Conservation (phyloP, 345 rosid species). For the Arabidopsis suecica region DNA sequence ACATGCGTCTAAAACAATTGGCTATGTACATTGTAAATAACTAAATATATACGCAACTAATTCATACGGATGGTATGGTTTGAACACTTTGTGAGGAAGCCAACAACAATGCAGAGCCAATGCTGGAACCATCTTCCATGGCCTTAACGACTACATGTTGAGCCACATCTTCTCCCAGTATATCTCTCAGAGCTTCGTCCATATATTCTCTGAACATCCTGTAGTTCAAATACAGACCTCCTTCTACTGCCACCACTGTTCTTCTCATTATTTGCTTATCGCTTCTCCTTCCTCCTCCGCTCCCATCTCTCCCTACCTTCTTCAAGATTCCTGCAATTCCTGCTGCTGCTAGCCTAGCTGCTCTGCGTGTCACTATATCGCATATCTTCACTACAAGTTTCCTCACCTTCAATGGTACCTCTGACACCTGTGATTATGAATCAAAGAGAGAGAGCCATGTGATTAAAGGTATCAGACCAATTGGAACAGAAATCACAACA, state of each 20-base stretch:
- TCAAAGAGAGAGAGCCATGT: neutral
- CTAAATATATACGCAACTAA: conserved; percentile 13
- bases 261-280: conserved; percentile 65
- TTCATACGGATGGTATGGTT: conserved; percentile 30
- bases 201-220: conserved; percentile 76
- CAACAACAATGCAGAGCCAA: conserved; percentile 70
- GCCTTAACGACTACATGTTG: conserved; percentile 58
- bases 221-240: conserved; percentile 69
- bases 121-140: conserved; percentile 85
- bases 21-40: conserved; percentile 10
- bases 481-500: neutral
- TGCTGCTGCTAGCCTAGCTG: conserved; percentile 92
- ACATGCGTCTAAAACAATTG: neutral
- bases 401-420: conserved; percentile 68
- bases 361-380: conserved; percentile 81
- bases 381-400: conserved; percentile 78
- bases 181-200: conserved; percentile 81
- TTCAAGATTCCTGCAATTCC: conserved; percentile 87
- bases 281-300: conserved; percentile 67
- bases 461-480: conserved; percentile 6
- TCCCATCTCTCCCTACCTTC: conserved; percentile 91
- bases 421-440: conserved; percentile 54
- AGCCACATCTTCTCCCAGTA: conserved; percentile 76
- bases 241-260: conserved; percentile 88
- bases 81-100: conserved; percentile 33